Evolutionary conservation across 73 alveolate genomes (phyloP).

Genomic region (Stentor roeselii): DNA sequence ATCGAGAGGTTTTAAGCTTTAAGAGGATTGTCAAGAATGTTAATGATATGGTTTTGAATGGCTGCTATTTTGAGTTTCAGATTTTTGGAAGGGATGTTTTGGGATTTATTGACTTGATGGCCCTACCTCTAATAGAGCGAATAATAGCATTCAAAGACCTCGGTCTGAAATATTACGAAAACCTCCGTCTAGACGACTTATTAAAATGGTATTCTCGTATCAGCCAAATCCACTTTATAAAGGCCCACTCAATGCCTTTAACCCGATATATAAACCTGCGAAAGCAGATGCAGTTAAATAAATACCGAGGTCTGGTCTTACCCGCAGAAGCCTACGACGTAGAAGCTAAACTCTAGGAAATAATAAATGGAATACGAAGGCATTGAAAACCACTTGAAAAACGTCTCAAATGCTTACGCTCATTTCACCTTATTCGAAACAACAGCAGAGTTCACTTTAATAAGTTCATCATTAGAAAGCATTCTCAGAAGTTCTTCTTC

Average conservation of each 20-base stretch:
- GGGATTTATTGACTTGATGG: background rate
- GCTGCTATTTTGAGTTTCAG: background rate
- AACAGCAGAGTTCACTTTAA: background rate
- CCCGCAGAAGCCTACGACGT: background rate
- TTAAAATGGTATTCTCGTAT: background rate
- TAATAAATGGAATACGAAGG: background rate
- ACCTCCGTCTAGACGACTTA: background rate
- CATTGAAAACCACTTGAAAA: background rate
- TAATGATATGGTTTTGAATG: background rate
- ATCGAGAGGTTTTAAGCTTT: background rate
- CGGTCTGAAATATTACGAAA: background rate
- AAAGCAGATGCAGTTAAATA: background rate
- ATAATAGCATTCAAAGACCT: background rate
- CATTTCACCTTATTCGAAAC: background rate
- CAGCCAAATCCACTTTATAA: background rate
- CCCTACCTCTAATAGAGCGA: conserved; percentile 16
- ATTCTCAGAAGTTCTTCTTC: background rate
- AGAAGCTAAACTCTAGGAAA: background rate
- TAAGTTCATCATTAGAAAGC: background rate
- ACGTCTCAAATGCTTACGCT: background rate
- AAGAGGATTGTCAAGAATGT: background rate
- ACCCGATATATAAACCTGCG: background rate
- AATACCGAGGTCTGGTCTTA: background rate
- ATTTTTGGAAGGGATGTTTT: conserved; percentile 6
- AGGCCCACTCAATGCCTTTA: background rate